Conservation (phyloP, 257 asterid genomes). For the Prunella vulgaris region DNA sequence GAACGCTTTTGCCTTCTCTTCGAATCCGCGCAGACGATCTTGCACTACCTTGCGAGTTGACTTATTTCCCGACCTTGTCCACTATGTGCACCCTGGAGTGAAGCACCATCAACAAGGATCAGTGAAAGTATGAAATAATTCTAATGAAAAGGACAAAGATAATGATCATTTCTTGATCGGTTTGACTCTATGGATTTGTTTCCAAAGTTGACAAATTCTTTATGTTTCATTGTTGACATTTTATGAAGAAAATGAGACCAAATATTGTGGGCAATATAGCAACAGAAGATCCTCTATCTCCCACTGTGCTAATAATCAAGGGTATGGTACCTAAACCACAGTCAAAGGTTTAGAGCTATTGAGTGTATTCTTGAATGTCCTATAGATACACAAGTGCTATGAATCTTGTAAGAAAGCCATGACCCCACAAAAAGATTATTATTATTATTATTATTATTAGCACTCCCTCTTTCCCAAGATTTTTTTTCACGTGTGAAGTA, state of each 20-base stretch:
- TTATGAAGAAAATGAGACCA: slow-evolving; percentile 35
- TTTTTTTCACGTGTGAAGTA: too few relatives aligned
- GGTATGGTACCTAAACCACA: slow-evolving; percentile 23
- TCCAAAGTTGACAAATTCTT: slow-evolving; percentile 10
- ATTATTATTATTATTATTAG: neutral
- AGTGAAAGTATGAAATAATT: neutral
- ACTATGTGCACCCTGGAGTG: slow-evolving; percentile 31
- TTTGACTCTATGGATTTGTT: slow-evolving; percentile 27
- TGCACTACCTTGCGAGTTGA: neutral
- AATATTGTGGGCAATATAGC: slow-evolving; percentile 43
- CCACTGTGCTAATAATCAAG: slow-evolving; percentile 24
- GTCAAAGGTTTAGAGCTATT: slow-evolving; percentile 19
- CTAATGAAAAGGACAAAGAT: slow-evolving; percentile 6
- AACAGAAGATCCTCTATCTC: slow-evolving; percentile 27
- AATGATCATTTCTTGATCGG: slow-evolving; percentile 24
- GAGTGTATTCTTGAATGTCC: slow-evolving; percentile 31
- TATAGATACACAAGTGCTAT: too few relatives aligned
- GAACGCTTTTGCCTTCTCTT: too few relatives aligned
- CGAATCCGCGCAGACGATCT: neutral
- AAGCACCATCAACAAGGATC: slow-evolving; percentile 25
- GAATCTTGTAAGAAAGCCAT: slow-evolving; percentile 26
- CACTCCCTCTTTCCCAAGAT: too few relatives aligned
- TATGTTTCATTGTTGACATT: slow-evolving; percentile 11
- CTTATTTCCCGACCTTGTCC: slow-evolving; percentile 8
- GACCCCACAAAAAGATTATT: neutral